These are phyloP conservation scores for Parietaria judaica DNA, from an alignment of 306 rosid species.

Conservation along the genomic window DNA sequence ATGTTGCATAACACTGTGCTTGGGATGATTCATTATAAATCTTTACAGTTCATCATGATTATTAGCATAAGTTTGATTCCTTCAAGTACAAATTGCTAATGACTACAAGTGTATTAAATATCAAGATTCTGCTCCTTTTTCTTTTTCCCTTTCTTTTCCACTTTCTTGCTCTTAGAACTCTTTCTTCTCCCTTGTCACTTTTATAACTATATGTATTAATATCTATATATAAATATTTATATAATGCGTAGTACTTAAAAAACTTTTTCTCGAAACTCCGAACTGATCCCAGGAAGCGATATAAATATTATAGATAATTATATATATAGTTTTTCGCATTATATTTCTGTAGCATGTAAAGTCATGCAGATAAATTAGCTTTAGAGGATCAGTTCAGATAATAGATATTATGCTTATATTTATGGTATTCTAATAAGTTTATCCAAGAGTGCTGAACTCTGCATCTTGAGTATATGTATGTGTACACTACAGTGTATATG, in stretches of 20 bases:
- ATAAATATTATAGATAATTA: no score
- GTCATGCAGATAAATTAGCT: neutral
- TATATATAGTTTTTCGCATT: no score
- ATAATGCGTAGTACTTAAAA: neutral
- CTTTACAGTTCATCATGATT: constrained; percentile 53
- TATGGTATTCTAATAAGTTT: no score
- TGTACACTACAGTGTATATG: neutral
- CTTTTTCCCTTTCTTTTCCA: neutral
- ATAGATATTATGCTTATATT: no score
- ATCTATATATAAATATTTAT: neutral
- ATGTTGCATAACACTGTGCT: constrained; percentile 6
- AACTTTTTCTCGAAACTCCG: constrained; percentile 1
- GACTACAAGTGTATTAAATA: constrained; percentile 7
- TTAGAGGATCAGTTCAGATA: no score
- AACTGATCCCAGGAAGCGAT: constrained; percentile 3
- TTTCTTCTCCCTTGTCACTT: constrained; percentile 5
- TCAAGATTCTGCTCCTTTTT: constrained; percentile 23
- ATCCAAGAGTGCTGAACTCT: no score
- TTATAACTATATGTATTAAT: neutral
- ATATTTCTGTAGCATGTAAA: neutral
- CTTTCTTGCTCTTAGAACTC: neutral
- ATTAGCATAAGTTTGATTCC: constrained; percentile 34
- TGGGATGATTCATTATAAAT: constrained; percentile 25
- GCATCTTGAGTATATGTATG: neutral
- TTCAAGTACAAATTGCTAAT: constrained; percentile 26